Conservation (phyloP, 495 filamentous ascomycete genomes). For the Pyrenopolyporus hunteri region DNA sequence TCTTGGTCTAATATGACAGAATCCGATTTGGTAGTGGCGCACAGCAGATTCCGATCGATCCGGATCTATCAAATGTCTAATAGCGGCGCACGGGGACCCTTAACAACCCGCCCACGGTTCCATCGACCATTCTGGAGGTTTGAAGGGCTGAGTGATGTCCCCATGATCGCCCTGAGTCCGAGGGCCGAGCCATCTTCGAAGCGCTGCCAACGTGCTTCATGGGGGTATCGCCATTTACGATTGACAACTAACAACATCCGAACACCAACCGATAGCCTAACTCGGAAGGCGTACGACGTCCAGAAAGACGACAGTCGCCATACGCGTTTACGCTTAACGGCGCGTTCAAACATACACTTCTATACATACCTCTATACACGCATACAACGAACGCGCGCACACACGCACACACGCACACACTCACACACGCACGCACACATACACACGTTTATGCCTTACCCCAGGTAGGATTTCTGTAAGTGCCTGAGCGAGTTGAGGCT, state of each 20-base stretch:
- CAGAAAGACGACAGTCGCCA: background rate
- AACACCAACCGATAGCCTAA: background rate
- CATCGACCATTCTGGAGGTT: constrained; percentile 7
- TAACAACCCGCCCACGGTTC: constrained; percentile 10
- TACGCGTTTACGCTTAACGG: background rate
- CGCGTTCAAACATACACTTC: background rate
- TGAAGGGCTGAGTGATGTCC: constrained; percentile 23
- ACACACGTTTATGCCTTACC: too few species aligned
- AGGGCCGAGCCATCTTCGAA: constrained; percentile 12
- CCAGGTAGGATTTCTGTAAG: constrained; percentile 9
- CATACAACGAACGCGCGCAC: too few species aligned
- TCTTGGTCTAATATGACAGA: constrained; percentile 27
- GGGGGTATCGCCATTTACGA: constrained; percentile 8
- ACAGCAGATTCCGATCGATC: constrained; percentile 41
- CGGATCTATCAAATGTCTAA: constrained; percentile 33
- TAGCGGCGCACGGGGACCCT: constrained; percentile 23
- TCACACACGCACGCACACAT: too few species aligned
- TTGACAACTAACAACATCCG: background rate
- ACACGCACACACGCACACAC: too few species aligned
- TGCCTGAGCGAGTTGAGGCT: constrained; percentile 32
- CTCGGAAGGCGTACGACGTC: background rate
- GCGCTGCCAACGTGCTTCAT: constrained; percentile 12
- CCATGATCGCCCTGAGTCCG: constrained; percentile 22
- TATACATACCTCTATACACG: background rate
- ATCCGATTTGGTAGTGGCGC: constrained; percentile 25